Percentiles rank a stretch among this genome's conserved stretches.
Conservation (phyloP, 139 green algal genomes). For the Penium margaritaceum region DNA sequence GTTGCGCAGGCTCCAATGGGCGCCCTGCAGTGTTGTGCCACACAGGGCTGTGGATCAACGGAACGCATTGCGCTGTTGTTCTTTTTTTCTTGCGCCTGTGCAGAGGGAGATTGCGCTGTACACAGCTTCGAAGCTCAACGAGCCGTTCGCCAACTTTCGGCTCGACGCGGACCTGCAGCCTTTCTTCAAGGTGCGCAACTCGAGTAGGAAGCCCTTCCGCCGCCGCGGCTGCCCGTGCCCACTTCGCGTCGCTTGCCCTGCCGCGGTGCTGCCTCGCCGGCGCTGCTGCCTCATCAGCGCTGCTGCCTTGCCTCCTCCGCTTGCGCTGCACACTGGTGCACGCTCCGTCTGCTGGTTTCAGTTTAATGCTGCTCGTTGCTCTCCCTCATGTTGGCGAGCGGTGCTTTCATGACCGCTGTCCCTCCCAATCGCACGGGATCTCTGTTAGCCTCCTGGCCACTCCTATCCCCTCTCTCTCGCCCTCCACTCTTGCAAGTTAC, state of each 20-base stretch:
- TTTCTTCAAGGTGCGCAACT: slow-evolving; percentile 8
- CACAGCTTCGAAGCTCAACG: neutral
- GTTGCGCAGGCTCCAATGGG: no score
- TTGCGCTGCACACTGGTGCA: neutral
- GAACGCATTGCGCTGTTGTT: no score
- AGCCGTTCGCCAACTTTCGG: neutral
- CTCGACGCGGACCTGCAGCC: slow-evolving; percentile 5
- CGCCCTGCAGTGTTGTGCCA: no score
- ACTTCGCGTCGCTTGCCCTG: neutral
- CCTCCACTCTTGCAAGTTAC: no score
- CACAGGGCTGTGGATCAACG: no score
- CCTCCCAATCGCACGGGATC: neutral
- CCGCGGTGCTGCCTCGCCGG: neutral
- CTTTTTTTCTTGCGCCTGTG: no score
- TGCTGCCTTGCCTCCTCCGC: neutral
- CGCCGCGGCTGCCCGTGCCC: neutral
- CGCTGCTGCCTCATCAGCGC: neutral
- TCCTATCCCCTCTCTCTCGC: neutral
- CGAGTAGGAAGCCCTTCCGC: no score
- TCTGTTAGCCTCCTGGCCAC: neutral
- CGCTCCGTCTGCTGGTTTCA: neutral
- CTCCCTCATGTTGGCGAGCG: neutral
- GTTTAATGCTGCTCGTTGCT: neutral
- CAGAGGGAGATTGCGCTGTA: slow-evolving; percentile 11
- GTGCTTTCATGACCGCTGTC: neutral